phyloP scores from a whole-genome alignment of 768 basidiomycete genomes.

The Tricholoma bakamatsutake region DNA sequence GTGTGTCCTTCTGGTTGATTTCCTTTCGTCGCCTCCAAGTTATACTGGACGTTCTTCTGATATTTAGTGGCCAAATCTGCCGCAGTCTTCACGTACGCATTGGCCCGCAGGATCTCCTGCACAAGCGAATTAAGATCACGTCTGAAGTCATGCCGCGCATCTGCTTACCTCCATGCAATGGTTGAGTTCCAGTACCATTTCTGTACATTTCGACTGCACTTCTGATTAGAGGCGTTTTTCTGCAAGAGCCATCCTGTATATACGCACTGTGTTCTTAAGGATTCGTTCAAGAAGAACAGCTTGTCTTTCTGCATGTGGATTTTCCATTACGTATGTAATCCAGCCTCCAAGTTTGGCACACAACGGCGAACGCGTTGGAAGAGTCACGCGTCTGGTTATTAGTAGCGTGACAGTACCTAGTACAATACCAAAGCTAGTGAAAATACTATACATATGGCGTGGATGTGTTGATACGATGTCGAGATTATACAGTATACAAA shows the following conservation, averaged over 20 bases:
- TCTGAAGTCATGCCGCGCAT: neutral
- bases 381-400: neutral
- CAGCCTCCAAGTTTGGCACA: slow-evolving; percentile 1
- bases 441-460: neutral
- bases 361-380: slow-evolving; percentile 14
- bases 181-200: slow-evolving; percentile 84
- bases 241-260: neutral
- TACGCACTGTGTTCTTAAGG: slow-evolving; percentile 77
- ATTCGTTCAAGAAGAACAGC: slow-evolving; percentile 88
- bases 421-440: neutral
- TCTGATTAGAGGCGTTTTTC: neutral
- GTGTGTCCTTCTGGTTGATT: slow-evolving; percentile 17
- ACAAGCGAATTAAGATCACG: slow-evolving; percentile 1
- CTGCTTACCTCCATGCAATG: slow-evolving; percentile 72
- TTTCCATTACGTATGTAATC: slow-evolving; percentile 69
- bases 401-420: neutral
- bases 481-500: slow-evolving; percentile 6
- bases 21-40: slow-evolving; percentile 67
- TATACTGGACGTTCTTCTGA: slow-evolving; percentile 89
- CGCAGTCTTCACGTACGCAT: slow-evolving; percentile 70
- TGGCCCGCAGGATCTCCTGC: slow-evolving; percentile 80
- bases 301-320: slow-evolving; percentile 91
- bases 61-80: slow-evolving; percentile 85
- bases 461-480: neutral
- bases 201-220: slow-evolving; percentile 83